Evolutionary conservation across 1,139 yeast genomes (phyloP).

Genomic region (Eremothecium coryli): DNA sequence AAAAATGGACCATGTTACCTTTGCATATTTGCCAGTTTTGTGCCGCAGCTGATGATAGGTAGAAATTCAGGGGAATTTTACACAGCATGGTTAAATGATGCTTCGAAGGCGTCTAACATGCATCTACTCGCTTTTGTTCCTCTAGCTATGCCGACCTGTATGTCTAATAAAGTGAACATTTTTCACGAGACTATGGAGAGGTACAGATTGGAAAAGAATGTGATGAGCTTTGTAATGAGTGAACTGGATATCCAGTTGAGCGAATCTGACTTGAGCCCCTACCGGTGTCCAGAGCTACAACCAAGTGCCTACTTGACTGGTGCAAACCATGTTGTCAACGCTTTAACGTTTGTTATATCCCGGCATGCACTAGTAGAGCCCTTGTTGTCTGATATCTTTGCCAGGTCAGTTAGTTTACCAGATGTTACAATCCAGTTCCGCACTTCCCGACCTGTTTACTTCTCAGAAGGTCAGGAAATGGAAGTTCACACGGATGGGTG

Average conservation of each 20-base stretch:
- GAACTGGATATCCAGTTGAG: constrained; percentile 1
- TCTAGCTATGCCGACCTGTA: background rate
- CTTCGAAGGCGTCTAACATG: background rate
- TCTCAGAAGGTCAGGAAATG: background rate
- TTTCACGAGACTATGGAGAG: constrained; percentile 3
- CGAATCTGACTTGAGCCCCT: background rate
- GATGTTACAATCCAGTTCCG: background rate
- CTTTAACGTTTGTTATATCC: constrained; percentile 1
- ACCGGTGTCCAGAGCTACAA: background rate
- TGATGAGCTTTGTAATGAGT: constrained; percentile 1
- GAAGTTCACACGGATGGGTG: background rate
- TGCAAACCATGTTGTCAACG: constrained; percentile 1
- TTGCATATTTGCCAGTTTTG: constrained; percentile 3
- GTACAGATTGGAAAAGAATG: constrained; percentile 1
- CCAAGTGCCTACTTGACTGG: background rate
- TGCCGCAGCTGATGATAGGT: constrained; percentile 3
- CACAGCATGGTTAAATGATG: constrained; percentile 1
- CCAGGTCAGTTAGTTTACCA: background rate
- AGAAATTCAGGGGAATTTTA: constrained; percentile 1
- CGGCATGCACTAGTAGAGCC: constrained; percentile 2
- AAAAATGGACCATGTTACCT: constrained; percentile 1
- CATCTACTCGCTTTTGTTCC: constrained; percentile 3
- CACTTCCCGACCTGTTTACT: background rate
- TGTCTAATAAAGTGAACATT: constrained; percentile 1
- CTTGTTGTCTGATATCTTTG: background rate